A percentile compares a stretch with the other conserved stretches of the same genome.
These are phyloP conservation scores for Rosa hybrid DNA, from an alignment of 331 rosid species.

Conservation along the genomic window DNA sequence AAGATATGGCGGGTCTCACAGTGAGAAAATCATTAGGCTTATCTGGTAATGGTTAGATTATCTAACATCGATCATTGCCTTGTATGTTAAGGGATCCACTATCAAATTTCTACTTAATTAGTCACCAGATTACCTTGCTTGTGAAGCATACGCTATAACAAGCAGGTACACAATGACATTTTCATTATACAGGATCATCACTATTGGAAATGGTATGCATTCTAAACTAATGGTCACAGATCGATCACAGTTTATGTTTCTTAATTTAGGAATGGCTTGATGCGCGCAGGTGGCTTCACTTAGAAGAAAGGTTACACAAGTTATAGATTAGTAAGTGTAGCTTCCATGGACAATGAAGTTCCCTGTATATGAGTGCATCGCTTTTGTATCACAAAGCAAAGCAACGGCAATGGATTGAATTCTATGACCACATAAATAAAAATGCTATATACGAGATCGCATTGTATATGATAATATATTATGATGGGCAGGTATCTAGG, in stretches of 20 bases:
- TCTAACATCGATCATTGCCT: not conserved
- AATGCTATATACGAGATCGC: not conserved
- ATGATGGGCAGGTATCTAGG: not conserved
- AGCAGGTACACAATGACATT: not conserved
- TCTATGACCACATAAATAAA: not conserved
- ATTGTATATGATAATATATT: not conserved
- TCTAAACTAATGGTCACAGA: not conserved
- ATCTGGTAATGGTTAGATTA: not conserved
- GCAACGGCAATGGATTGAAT: not conserved
- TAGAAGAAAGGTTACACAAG: constrained; percentile 37
- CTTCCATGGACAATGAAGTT: constrained; percentile 18
- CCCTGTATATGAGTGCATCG: constrained; percentile 12
- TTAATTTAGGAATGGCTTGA: not conserved
- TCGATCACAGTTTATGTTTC: not conserved
- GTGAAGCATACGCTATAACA: not conserved
- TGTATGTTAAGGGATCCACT: not conserved
- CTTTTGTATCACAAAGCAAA: constrained; percentile 17
- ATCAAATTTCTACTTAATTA: not conserved
- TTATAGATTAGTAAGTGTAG: not conserved
- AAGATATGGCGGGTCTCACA: not conserved
- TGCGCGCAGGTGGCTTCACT: constrained; percentile 37
- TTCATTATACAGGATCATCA: not conserved
- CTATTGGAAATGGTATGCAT: not conserved
- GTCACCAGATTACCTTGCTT: not conserved
- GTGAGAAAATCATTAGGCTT: not conserved